These are phyloP conservation scores for Stromatinia cepivora DNA, from an alignment of 2,329 filamentous ascomycete genomes.

Conservation along the genomic window DNA sequence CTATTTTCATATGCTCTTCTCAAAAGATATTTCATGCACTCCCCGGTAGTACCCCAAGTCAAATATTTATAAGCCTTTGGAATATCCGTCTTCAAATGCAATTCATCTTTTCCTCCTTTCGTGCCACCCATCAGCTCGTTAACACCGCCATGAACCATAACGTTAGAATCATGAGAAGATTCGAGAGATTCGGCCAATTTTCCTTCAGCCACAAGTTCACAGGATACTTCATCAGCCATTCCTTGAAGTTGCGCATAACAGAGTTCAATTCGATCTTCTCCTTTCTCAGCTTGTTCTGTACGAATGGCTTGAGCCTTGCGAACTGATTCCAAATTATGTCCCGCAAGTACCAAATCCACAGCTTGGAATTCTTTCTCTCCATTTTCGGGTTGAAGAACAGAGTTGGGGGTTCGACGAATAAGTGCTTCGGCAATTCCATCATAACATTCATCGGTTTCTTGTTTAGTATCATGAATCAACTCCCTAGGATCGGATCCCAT, in stretches of 20 bases:
- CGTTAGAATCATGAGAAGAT: background rate
- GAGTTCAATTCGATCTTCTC: constrained; percentile 46
- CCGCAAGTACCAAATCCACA: constrained; percentile 70
- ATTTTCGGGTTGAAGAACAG: constrained; percentile 49
- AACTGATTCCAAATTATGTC: constrained; percentile 78
- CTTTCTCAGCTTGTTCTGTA: constrained; percentile 43
- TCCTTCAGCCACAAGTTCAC: constrained; percentile 49
- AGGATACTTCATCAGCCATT: constrained; percentile 93
- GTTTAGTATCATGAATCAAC: constrained; percentile 71
- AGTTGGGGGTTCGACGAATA: constrained; percentile 62
- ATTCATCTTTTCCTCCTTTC: constrained; percentile 31
- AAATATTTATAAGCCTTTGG: constrained; percentile 63
- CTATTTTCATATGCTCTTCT: constrained; percentile 73
- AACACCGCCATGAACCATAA: background rate
- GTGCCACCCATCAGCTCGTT: background rate
- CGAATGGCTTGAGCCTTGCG: constrained; percentile 54
- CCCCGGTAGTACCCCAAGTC: constrained; percentile 68
- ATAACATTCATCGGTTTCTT: constrained; percentile 70
- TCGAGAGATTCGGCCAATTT: constrained; percentile 35
- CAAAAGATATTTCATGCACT: constrained; percentile 77
- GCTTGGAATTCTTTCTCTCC: constrained; percentile 52
- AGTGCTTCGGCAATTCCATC: constrained; percentile 69
- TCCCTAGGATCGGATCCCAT: constrained; percentile 68
- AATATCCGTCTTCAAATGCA: constrained; percentile 49
- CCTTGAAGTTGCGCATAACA: constrained; percentile 83